Conservation (phyloP, 225 moss, liverwort and hornwort genomes). For the Physcomitrellopsis africana region DNA sequence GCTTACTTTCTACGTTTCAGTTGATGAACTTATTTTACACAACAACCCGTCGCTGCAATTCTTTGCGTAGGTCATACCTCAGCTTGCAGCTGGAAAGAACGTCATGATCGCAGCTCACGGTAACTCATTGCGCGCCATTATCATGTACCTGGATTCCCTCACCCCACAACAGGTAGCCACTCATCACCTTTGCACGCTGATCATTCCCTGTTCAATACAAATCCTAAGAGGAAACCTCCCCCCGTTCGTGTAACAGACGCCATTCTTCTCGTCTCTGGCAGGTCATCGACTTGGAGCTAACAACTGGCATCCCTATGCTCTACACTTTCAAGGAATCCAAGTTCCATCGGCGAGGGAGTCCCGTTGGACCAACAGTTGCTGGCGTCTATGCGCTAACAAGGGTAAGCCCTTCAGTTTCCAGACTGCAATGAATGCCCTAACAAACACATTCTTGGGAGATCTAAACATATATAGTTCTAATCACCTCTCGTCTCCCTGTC, state of each 20-base stretch:
- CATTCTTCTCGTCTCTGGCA: constrained; percentile 12
- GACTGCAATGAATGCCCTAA: no score
- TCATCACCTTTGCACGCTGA: neutral
- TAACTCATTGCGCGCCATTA: constrained; percentile 77
- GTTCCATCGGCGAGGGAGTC: constrained; percentile 74
- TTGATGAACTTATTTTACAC: neutral
- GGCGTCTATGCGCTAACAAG: constrained; percentile 76
- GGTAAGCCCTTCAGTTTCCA: constrained; percentile 27
- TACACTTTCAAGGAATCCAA: constrained; percentile 66
- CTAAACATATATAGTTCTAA: neutral
- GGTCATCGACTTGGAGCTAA: constrained; percentile 85
- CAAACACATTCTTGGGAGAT: neutral
- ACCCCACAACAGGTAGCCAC: constrained; percentile 65
- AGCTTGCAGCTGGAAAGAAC: constrained; percentile 72
- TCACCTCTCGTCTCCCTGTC: neutral
- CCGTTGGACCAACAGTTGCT: constrained; percentile 59
- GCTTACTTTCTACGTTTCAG: no score
- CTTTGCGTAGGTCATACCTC: constrained; percentile 62
- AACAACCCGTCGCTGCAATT: neutral
- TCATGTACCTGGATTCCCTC: constrained; percentile 86
- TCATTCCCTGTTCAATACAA: neutral
- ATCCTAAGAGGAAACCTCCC: neutral
- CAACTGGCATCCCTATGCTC: constrained; percentile 83
- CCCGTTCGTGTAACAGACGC: neutral
- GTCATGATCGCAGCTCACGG: constrained; percentile 83